These are phyloP conservation scores for Penicillium sp. DNA, from an alignment of 2,329 filamentous ascomycete species.

Conservation along the genomic window DNA sequence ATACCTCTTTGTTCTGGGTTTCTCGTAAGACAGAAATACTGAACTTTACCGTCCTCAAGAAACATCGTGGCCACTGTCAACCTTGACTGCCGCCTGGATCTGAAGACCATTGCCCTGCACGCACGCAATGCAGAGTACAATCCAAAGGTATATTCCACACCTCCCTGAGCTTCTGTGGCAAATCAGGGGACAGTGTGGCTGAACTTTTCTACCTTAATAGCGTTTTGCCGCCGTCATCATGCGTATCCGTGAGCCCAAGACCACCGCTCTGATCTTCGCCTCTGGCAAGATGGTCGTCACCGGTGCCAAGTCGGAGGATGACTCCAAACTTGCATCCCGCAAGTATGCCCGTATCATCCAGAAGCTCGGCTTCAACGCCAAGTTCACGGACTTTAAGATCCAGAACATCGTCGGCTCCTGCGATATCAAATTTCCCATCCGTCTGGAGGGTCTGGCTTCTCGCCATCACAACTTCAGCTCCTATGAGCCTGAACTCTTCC, in stretches of 20 bases:
- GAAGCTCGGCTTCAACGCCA: constrained; percentile 98
- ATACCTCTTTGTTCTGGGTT: constrained; percentile 49
- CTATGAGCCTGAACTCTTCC: constrained; percentile 97
- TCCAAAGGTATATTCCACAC: constrained; percentile 68
- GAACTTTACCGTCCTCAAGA: constrained; percentile 56
- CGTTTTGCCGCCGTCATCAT: constrained; percentile 99
- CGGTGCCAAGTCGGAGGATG: constrained; percentile 95
- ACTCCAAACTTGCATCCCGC: constrained; percentile 91
- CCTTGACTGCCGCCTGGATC: constrained; percentile 90
- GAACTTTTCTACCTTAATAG: constrained; percentile 49
- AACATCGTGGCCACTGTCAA: constrained; percentile 99
- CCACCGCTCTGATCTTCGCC: constrained; percentile 94
- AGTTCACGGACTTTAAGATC: constrained; percentile 99
- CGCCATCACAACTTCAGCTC: constrained; percentile 99
- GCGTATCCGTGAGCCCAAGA: constrained; percentile 99
- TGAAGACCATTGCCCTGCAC: constrained; percentile 98
- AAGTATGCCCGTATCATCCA: constrained; percentile 99
- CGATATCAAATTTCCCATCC: constrained; percentile 99
- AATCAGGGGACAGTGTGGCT: constrained; percentile 43
- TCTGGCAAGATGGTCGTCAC: constrained; percentile 99
- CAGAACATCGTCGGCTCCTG: constrained; percentile 99
- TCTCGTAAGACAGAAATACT: constrained; percentile 30
- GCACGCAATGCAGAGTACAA: constrained; percentile 98
- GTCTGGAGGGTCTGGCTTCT: constrained; percentile 88
- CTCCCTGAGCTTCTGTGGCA: constrained; percentile 26